These are phyloP conservation scores for Debaryomyces psychrophilus DNA, from an alignment of 1,139 yeast genomes.

Conservation along the genomic window DNA sequence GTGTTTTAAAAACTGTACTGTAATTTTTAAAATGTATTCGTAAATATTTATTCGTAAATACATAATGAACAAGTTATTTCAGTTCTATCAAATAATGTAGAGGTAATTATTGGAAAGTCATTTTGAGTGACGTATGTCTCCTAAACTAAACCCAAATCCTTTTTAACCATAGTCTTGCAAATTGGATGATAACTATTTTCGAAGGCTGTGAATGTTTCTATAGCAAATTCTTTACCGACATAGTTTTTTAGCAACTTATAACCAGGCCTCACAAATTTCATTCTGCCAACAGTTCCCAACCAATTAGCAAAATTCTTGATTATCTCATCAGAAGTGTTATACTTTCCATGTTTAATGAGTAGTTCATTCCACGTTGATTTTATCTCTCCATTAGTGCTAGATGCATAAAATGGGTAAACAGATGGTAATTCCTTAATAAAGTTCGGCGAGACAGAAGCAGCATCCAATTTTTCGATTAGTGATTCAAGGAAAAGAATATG, in stretches of 20 bases:
- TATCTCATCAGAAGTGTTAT: conserved; percentile 19
- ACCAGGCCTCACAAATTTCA: conserved; percentile 50
- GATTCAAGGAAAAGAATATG: conserved; percentile 39
- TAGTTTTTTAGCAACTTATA: conserved; percentile 32
- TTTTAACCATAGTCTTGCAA: conserved; percentile 39
- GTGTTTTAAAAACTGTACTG: not conserved
- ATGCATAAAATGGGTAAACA: conserved; percentile 30
- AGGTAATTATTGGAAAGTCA: not conserved
- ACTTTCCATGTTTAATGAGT: conserved; percentile 32
- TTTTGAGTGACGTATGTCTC: not conserved
- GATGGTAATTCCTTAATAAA: conserved; percentile 25
- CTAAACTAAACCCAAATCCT: conserved; percentile 30
- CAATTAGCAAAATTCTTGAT: conserved; percentile 35
- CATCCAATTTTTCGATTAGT: conserved; percentile 27
- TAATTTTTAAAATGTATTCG: conserved; percentile 15
- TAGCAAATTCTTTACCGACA: conserved; percentile 36
- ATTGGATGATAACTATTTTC: conserved; percentile 42
- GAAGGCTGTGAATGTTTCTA: conserved; percentile 27
- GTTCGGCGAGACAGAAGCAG: conserved; percentile 17
- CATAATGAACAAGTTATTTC: conserved; percentile 2
- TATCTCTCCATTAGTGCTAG: conserved; percentile 37
- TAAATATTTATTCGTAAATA: conserved; percentile 1
- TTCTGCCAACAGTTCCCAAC: conserved; percentile 47
- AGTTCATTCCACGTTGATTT: conserved; percentile 35
- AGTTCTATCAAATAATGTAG: not conserved